Evolutionary conservation across 2,329 filamentous ascomycete species (phyloP).

Genomic region (Fusarium graminum): DNA sequence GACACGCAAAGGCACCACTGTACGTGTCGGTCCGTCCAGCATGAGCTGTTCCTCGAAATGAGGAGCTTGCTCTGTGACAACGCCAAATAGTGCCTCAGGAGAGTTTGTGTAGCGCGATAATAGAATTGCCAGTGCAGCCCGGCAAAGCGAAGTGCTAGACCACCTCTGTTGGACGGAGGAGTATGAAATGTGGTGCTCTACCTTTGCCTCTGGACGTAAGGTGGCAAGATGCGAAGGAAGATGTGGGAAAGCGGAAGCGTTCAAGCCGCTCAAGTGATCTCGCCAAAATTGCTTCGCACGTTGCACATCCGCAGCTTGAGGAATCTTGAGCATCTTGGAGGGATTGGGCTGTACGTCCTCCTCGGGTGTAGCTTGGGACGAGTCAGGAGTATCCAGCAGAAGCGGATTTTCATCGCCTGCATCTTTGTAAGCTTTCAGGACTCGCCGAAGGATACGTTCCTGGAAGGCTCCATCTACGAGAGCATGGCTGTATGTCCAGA

Average conservation of each 20-base stretch:
- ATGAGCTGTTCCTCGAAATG: background rate
- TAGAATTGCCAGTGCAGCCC: slow-evolving; percentile 12
- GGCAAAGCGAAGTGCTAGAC: background rate
- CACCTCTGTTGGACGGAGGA: accelerated
- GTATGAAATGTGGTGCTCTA: background rate
- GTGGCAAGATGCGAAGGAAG: background rate
- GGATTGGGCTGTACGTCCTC: background rate
- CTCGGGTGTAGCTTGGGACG: slow-evolving; percentile 1
- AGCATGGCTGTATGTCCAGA: slow-evolving; percentile 17
- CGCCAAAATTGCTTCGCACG: background rate
- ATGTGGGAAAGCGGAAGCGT: slow-evolving; percentile 21
- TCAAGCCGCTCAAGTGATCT: background rate
- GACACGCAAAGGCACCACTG: slow-evolving; percentile 8
- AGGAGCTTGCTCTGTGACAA: slow-evolving; percentile 1
- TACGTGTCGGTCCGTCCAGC: background rate
- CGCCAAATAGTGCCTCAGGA: slow-evolving; percentile 11
- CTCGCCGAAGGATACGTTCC: background rate
- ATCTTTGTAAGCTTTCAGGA: slow-evolving; percentile 9
- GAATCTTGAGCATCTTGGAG: background rate
- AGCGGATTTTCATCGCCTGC: background rate
- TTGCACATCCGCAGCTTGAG: background rate
- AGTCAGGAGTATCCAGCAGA: slow-evolving; percentile 1
- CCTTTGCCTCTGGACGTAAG: background rate
- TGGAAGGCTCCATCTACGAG: background rate
- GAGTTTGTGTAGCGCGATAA: slow-evolving; percentile 19